These are phyloP conservation scores for Solanum chilense DNA, from an alignment of 257 asterid species.

Conservation along the genomic window DNA sequence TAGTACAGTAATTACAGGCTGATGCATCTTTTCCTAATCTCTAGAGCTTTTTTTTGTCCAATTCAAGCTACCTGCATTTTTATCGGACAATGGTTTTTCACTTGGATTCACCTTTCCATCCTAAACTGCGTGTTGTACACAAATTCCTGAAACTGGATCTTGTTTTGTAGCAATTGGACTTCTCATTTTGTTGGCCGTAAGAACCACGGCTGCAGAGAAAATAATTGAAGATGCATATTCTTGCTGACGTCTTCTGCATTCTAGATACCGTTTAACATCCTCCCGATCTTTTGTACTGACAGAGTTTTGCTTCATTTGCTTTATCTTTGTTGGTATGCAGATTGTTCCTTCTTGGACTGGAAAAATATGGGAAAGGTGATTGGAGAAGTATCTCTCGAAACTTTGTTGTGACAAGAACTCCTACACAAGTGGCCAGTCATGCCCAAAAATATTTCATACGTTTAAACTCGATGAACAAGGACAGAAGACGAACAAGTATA, in stretches of 20 bases:
- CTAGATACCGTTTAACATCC: neutral
- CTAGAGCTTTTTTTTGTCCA: neutral
- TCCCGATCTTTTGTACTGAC: neutral
- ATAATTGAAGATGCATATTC: neutral
- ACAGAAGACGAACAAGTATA: conserved; percentile 79
- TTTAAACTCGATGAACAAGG: conserved; percentile 85
- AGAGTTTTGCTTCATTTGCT: neutral
- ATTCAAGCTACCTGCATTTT: neutral
- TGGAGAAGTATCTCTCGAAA: conserved; percentile 93
- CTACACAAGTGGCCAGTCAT: conserved; percentile 95
- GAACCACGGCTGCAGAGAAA: neutral
- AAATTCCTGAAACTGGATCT: neutral
- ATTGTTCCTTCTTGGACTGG: conserved; percentile 83
- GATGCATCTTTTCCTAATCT: neutral
- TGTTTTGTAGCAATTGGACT: neutral
- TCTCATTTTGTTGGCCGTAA: neutral
- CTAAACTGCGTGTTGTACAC: neutral
- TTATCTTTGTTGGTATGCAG: conserved; percentile 20
- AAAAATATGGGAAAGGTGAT: conserved; percentile 84
- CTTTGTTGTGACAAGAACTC: conserved; percentile 81
- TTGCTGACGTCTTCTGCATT: neutral
- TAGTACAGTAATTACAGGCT: neutral
- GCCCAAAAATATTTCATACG: conserved; percentile 92
- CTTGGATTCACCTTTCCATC: neutral
- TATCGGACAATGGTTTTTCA: neutral